Evolutionary conservation across 768 basidiomycete species (phyloP).

Genomic region (Suillus hirtellus): DNA sequence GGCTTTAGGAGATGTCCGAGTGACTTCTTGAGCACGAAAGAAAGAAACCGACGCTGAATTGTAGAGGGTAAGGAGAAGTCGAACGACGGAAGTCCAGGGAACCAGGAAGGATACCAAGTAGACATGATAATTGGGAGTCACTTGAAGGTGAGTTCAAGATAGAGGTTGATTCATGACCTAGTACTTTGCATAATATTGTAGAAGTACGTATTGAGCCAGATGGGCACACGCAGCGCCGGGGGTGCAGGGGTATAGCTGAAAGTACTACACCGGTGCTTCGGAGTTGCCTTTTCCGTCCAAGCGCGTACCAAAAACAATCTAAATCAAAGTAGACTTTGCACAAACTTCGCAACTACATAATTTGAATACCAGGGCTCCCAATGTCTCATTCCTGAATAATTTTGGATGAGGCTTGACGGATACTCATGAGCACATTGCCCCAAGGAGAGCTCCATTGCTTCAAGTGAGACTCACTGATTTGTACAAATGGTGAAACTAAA

Average conservation of each 20-base stretch:
- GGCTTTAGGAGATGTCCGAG: slow-evolving; percentile 87
- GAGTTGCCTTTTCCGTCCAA: slow-evolving; percentile 6
- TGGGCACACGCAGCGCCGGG: neutral
- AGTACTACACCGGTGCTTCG: neutral
- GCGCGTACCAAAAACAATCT: neutral
- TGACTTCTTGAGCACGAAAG: slow-evolving; percentile 80
- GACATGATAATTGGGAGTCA: slow-evolving; percentile 34
- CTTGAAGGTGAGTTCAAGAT: slow-evolving; percentile 5
- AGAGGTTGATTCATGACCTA: slow-evolving; percentile 1
- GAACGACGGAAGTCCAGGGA: slow-evolving; percentile 56
- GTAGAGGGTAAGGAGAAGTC: slow-evolving; percentile 65
- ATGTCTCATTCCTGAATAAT: neutral
- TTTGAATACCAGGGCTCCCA: neutral
- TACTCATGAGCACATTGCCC: neutral
- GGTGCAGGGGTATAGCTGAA: neutral
- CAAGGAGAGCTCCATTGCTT: neutral
- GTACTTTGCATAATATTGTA: slow-evolving; percentile 3
- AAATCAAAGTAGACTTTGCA: neutral
- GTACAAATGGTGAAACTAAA: neutral
- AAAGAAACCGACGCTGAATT: slow-evolving; percentile 87
- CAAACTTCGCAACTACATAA: neutral
- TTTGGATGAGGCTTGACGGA: neutral
- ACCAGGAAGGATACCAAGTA: slow-evolving; percentile 61
- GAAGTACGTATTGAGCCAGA: slow-evolving; percentile 7
- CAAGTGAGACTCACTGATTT: neutral